Conservation (phyloP, 176 grass and related monocot genomes). For the Olyra latifolia region DNA sequence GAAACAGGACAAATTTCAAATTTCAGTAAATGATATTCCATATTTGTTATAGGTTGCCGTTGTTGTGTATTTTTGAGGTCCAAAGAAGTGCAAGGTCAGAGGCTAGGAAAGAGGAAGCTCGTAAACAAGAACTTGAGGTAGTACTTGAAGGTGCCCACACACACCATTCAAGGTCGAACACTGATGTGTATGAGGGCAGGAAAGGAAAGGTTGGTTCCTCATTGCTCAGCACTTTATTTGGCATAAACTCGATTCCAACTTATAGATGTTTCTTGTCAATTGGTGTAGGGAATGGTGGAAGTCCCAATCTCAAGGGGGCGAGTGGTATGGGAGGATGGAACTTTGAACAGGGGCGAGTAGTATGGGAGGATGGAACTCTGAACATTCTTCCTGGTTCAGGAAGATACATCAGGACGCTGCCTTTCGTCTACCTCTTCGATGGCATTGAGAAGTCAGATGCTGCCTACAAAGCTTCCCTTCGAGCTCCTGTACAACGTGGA, state of each 20-base stretch:
- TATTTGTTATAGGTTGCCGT: too few species aligned
- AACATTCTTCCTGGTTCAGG: slow-evolving; percentile 69
- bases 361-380: slow-evolving; percentile 75
- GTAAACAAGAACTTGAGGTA: too few species aligned
- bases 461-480: slow-evolving; percentile 74
- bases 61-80: too few species aligned
- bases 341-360: too few species aligned
- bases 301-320: slow-evolving; percentile 75
- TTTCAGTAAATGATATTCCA: too few species aligned
- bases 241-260: neutral
- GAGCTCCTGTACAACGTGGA: slow-evolving; percentile 61
- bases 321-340: too few species aligned
- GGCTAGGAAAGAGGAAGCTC: too few species aligned
- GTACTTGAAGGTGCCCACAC: slow-evolving; percentile 48
- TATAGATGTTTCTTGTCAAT: neutral
- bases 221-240: neutral
- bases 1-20: too few species aligned
- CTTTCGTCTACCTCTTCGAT: slow-evolving; percentile 83
- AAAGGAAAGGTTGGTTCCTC: slow-evolving; percentile 69
- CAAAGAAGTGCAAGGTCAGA: too few species aligned
- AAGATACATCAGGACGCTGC: slow-evolving; percentile 64
- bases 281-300: slow-evolving; percentile 83
- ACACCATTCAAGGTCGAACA: slow-evolving; percentile 86
- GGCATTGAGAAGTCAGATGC: too few species aligned
- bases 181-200: slow-evolving; percentile 75